Evolutionary conservation across 106 monocot genomes (phyloP).

Genomic region (Ottelia alismoides): DNA sequence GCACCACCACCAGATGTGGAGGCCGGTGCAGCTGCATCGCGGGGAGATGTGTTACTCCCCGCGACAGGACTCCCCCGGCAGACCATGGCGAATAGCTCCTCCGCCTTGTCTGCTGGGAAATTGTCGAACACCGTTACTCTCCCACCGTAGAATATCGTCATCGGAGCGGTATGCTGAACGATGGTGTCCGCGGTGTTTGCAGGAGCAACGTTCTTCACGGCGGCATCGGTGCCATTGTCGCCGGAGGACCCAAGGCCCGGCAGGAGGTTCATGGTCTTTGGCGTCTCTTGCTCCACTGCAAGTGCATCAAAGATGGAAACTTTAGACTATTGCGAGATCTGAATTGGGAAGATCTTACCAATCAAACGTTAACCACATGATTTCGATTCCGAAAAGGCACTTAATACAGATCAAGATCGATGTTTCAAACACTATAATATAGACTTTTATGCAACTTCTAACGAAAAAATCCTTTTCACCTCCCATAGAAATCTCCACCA

Average conservation of each 20-base stretch:
- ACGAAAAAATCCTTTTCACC: too few species aligned
- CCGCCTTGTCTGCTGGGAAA: slow-evolving; percentile 57
- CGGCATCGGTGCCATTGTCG: neutral
- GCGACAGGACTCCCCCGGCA: neutral
- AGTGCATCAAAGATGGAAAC: neutral
- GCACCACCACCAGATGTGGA: neutral
- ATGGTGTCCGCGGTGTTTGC: neutral
- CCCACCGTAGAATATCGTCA: slow-evolving; percentile 77
- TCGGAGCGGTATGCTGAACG: slow-evolving; percentile 12
- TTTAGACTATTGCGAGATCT: too few species aligned
- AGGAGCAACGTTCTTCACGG: neutral
- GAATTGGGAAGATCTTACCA: too few species aligned
- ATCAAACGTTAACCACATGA: too few species aligned
- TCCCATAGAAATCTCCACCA: too few species aligned
- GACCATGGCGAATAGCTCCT: slow-evolving; percentile 19
- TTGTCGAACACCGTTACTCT: slow-evolving; percentile 62
- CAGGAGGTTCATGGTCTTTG: slow-evolving; percentile 27
- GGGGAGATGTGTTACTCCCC: neutral
- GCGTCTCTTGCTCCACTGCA: slow-evolving; percentile 14
- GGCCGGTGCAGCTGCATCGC: neutral
- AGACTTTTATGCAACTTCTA: neutral
- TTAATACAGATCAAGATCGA: too few species aligned
- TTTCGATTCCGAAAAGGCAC: too few species aligned
- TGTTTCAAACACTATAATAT: too few species aligned
- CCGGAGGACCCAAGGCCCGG: slow-evolving; percentile 15